A percentile compares a stretch with the other conserved stretches of the same genome.
Conservation (phyloP, 441 rosid genomes). For the Raphanus hybrid region DNA sequence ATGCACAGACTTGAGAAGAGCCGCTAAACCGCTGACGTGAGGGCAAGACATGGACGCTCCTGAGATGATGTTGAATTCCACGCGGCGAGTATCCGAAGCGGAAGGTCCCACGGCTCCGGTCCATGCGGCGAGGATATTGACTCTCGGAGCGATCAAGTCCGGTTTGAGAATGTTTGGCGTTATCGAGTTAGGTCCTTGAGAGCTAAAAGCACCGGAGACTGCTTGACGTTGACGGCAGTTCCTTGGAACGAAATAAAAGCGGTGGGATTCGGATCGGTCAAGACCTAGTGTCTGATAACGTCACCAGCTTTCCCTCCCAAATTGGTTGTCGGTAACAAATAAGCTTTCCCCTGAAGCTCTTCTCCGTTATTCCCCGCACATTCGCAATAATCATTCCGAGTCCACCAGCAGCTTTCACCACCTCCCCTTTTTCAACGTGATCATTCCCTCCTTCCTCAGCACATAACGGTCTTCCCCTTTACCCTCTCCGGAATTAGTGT, state of each 20-base stretch:
- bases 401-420: not conserved
- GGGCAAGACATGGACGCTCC: no score
- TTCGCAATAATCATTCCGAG: not conserved
- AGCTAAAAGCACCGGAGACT: slow-evolving; percentile 74
- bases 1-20: no score
- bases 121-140: no score
- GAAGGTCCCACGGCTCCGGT: no score
- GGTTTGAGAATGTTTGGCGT: slow-evolving; percentile 9
- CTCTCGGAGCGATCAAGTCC: no score
- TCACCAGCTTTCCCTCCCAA: not conserved
- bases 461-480: not conserved
- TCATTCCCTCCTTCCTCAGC: not conserved
- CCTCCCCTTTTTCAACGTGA: not conserved
- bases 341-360: not conserved
- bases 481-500: not conserved
- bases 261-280: not conserved
- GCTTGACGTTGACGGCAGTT: not conserved
- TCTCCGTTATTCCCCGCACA: not conserved
- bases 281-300: not conserved
- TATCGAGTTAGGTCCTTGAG: slow-evolving; percentile 44
- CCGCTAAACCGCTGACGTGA: no score
- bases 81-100: no score
- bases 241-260: not conserved
- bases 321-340: not conserved
- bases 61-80: no score